Evolutionary conservation across 257 asterid genomes (phyloP), one percentile per base, ranked within the genome.

Genomic region (Agastache rugosa): DNA sequence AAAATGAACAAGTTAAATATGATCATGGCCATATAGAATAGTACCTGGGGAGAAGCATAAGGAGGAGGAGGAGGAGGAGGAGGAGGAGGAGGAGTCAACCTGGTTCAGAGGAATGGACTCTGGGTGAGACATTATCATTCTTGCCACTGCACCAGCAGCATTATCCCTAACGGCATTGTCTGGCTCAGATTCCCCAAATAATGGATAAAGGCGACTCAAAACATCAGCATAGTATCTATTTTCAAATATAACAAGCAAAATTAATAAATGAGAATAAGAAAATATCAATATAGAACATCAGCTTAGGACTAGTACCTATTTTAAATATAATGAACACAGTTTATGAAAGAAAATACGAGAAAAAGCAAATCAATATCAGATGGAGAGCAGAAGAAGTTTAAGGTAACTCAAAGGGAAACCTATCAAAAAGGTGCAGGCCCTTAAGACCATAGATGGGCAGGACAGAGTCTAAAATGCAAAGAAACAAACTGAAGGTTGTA

Each of bases 141-240:
- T 85, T 80, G 99, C 96, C 79, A 95, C 99, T 22, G 99, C 99
- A 79, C 99, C 99, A 67, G 97, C 97, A 47, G 99, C 98, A 81
- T 95, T 95, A 82, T 95, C 98, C 80, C 90, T 89, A 60, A 92
- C 99, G 19, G 99, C 97, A 87, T 89, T 86, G 85, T 92, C 98
- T 58, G 93, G 93, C 83, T 95, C 99, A 53, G 93, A 76, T 75
- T 88, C 96, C 67, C 96, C 96, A 83, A 95, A 95, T 69, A 95
- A 83, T 27, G 98, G 97, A 78, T 86, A 77, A 61, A 92, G 96
- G 71, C 89, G 87, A 68, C 84, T 85, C 68, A 94, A 80, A 70
- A 86, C 82, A 78, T 92, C 96, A 56, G 86, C 74, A 62, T 83
- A 87, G 80, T 87, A 89, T 80, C 99, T 92, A 80, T 85, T 65